phyloP scores from a whole-genome alignment of 169 alveolate species.

The Eimeria tenella region DNA sequence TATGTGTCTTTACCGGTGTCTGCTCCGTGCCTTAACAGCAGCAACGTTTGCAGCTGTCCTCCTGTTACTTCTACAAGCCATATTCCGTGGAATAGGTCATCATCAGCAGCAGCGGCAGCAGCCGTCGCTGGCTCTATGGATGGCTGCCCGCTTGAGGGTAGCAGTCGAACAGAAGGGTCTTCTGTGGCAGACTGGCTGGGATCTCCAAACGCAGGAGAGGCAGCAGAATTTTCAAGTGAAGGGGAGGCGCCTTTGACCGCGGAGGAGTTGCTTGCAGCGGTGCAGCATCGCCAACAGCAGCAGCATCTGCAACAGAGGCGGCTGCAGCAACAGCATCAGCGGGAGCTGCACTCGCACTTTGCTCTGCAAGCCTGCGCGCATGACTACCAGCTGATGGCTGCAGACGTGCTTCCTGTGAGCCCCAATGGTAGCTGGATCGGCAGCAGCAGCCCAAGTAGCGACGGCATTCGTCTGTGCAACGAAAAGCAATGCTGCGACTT shows the following conservation, averaged over 20 bases:
- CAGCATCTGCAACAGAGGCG: slow-evolving; percentile 57
- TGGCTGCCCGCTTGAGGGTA: not conserved
- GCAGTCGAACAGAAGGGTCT: not conserved
- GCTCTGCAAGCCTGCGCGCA: slow-evolving; percentile 50
- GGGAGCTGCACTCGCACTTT: slow-evolving; percentile 40
- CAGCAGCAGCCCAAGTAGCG: not conserved
- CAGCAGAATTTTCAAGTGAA: slow-evolving; percentile 18
- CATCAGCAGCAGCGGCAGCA: not conserved
- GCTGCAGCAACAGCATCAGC: slow-evolving; percentile 60
- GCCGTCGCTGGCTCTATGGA: not conserved
- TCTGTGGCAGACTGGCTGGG: slow-evolving; percentile 9
- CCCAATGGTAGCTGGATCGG: not conserved
- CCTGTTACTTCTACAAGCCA: not conserved
- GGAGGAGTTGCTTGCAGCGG: not conserved
- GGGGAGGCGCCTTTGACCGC: not conserved
- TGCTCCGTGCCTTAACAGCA: slow-evolving; percentile 43
- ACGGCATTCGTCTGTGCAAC: not conserved
- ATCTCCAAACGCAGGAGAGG: slow-evolving; percentile 30
- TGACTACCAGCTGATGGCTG: slow-evolving; percentile 78
- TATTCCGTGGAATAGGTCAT: not conserved
- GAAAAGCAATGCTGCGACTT: too few species aligned
- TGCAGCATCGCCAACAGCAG: slow-evolving; percentile 62
- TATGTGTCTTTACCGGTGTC: slow-evolving; percentile 21
- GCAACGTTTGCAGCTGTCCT: slow-evolving; percentile 18
- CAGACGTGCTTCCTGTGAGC: slow-evolving; percentile 46